Evolutionary conservation across 1,284 basidiomycete genomes (phyloP).

Genomic region (Fomitopsis schrenkii): DNA sequence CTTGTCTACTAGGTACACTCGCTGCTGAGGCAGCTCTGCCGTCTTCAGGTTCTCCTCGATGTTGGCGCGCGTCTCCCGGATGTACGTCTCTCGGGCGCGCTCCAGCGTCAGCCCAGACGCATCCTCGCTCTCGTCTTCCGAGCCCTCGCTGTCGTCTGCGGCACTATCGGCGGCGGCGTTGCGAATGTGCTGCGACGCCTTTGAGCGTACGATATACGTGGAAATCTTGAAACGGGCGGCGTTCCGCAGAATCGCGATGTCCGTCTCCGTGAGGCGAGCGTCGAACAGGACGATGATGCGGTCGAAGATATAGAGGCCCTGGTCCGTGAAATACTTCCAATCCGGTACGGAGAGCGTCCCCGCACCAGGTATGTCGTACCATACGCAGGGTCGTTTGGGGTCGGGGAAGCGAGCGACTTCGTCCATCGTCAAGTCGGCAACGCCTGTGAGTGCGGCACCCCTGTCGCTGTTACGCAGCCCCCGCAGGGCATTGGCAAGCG

Average conservation of each 20-base stretch:
- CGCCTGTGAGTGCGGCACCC: not conserved
- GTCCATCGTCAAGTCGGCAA: not conserved
- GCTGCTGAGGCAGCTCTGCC: not conserved
- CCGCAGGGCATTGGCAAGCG: conserved; percentile 5
- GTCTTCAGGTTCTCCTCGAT: not conserved
- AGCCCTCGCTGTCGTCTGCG: not conserved
- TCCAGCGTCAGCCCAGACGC: not conserved
- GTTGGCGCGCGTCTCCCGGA: not conserved
- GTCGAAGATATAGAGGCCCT: conserved; percentile 3
- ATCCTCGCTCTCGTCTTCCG: not conserved
- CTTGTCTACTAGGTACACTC: conserved; percentile 3
- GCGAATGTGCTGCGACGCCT: not conserved
- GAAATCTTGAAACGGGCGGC: not conserved
- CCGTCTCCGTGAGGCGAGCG: not conserved
- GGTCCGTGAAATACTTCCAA: conserved; percentile 2
- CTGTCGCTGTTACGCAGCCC: not conserved
- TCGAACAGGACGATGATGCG: conserved; percentile 1
- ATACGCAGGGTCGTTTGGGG: not conserved
- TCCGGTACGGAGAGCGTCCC: not conserved
- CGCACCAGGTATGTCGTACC: conserved; percentile 2
- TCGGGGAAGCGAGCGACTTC: not conserved
- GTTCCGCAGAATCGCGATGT: conserved; percentile 1
- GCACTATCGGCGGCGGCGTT: not conserved
- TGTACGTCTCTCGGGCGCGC: not conserved
- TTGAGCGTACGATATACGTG: conserved; percentile 4